phyloP scores from a whole-genome alignment of 768 basidiomycete species.

The Leccinum fibrillosum region DNA sequence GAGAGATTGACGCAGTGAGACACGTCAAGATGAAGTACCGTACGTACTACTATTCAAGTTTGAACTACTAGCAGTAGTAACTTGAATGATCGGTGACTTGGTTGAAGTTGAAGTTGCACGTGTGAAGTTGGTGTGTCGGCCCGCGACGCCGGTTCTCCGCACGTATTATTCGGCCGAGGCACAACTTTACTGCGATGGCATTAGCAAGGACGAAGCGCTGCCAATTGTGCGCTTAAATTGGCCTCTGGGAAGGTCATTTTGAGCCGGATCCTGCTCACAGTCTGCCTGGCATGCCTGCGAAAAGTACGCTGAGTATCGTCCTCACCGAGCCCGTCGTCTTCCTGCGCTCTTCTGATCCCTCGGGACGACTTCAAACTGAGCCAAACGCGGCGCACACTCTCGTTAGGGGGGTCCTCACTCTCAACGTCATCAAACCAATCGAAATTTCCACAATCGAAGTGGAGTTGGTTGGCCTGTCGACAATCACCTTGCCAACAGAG shows the following conservation, averaged over 20 bases:
- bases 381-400: constrained; percentile 54
- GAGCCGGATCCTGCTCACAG: neutral
- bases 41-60: too few species aligned
- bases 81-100: too few species aligned
- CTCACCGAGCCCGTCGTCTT: constrained; percentile 77
- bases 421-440: constrained; percentile 72
- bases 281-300: constrained; percentile 19
- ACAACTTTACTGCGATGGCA: neutral
- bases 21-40: neutral
- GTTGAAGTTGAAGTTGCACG: too few species aligned
- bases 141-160: too few species aligned
- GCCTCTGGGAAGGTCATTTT: neutral
- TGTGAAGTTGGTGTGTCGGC: too few species aligned
- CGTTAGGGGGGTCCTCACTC: constrained; percentile 62
- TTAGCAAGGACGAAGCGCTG: neutral
- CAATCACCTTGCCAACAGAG: constrained; percentile 74
- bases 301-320: constrained; percentile 49
- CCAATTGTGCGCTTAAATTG: neutral
- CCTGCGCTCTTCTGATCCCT: constrained; percentile 53
- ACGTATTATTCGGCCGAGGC: neutral
- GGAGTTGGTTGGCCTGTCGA: constrained; percentile 65
- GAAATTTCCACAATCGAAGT: constrained; percentile 84
- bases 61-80: too few species aligned
- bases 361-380: constrained; percentile 31
- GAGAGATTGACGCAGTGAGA: neutral